Percentiles rank a stretch among this genome's conserved stretches.
Conservation (phyloP, 495 filamentous ascomycete genomes). For the Talaromyces stipitatus region DNA sequence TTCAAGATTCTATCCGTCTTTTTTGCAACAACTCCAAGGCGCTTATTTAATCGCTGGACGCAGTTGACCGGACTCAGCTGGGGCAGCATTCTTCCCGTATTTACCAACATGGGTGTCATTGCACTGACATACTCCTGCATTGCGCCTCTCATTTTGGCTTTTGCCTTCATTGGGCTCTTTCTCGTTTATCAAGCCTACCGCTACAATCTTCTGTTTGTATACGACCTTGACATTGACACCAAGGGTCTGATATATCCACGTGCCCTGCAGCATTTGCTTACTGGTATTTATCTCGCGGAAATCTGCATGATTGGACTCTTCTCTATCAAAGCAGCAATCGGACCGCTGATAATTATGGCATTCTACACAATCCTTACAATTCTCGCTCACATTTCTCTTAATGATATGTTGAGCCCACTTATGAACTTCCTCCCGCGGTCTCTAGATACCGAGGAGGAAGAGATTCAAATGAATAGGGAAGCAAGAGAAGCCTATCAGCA, state of each 20-base stretch:
- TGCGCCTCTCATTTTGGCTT: conserved; percentile 75
- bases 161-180: conserved; percentile 68
- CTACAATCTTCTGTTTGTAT: conserved; percentile 89
- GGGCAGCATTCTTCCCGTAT: conserved; percentile 81
- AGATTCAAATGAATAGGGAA: conserved; percentile 28
- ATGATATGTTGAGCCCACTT: conserved; percentile 63
- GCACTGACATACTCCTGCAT: conserved; percentile 81
- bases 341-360: conserved; percentile 71
- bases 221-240: conserved; percentile 74
- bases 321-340: conserved; percentile 57
- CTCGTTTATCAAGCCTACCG: conserved; percentile 85
- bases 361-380: conserved; percentile 68
- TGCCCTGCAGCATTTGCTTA: conserved; percentile 78
- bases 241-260: conserved; percentile 82
- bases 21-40: conserved; percentile 56
- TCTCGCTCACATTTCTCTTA: conserved; percentile 71
- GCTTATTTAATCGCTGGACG: conserved; percentile 55
- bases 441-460: conserved; percentile 40
- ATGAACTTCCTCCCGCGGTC: conserved; percentile 64
- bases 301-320: conserved; percentile 84
- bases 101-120: conserved; percentile 82
- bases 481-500: conserved; percentile 12
- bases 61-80: conserved; percentile 57
- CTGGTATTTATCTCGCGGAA: conserved; percentile 76
- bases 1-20: conserved; percentile 68